Conservation (phyloP, 2,329 filamentous ascomycete species). For the Diatrype stigma region DNA sequence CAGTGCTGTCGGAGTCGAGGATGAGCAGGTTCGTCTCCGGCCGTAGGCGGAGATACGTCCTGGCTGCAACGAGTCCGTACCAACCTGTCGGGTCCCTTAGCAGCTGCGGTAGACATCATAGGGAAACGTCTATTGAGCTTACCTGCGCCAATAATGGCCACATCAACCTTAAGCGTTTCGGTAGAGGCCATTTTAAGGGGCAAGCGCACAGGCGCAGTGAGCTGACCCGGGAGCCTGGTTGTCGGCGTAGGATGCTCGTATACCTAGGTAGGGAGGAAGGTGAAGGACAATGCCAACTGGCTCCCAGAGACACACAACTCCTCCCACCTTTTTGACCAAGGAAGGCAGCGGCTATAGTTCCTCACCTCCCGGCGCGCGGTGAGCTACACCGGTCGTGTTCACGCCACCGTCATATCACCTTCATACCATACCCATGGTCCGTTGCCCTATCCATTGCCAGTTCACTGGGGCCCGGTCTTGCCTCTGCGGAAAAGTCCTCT, state of each 20-base stretch:
- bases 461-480: neutral
- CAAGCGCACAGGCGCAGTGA: neutral
- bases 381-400: neutral
- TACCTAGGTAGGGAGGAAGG: too few relatives aligned
- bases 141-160: slow-evolving; percentile 21
- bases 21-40: slow-evolving; percentile 19
- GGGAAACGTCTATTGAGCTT: slow-evolving; percentile 2
- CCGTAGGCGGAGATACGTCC: slow-evolving; percentile 18
- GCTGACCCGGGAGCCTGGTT: neutral
- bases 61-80: slow-evolving; percentile 18
- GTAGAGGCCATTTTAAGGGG: slow-evolving; percentile 3
- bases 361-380: neutral
- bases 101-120: neutral
- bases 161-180: slow-evolving; percentile 9
- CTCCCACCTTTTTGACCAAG: neutral
- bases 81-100: slow-evolving; percentile 11
- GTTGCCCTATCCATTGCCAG: too few relatives aligned
- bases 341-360: neutral
- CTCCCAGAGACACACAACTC: neutral
- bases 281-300: neutral
- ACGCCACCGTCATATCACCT: neutral
- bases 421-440: neutral
- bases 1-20: slow-evolving; percentile 18
- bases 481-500: too few relatives aligned
- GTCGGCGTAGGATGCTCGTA: neutral